Base-by-base conservation (phyloP, 1,284 basidiomycete species). In the Melampsora americana region DNA sequence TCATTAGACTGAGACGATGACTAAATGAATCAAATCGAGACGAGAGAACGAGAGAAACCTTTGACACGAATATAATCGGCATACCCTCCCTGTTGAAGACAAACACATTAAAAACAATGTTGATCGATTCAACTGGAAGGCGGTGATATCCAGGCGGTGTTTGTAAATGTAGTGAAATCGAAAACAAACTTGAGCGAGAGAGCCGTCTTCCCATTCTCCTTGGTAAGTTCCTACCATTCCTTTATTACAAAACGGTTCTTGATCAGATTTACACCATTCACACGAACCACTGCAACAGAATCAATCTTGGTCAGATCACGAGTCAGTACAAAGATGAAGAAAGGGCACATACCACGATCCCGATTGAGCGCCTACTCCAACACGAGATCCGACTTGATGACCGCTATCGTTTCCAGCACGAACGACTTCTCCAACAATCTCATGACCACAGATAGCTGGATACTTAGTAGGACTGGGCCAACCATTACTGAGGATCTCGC, bases 31-130 rank as follows among this genome's bases (percentile, higher is more conserved):
- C 30, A 23, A 62, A 16, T 7, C 2, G 32, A 18, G 23, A 39
- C 32, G 16, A 44, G 46, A 16, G 14, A 26, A 5, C 4, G 32
- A 16, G 2, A 64, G 62, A 50, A 12, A 66, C 71, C 72, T 75
- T 75, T 62, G 9, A 75, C 72, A 26, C 72, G 72, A 44, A 75
- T 46, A 30, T 61, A 75, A 39, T 75, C 72, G 26, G 72, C 72
- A 50, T 67, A 75, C 0, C 72, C 72, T 12, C 72, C 72, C 72
- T 75, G 39, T 11, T 18, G 7, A 48, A 28, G 2, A 18, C 20
- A 53, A 23, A 70, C 11, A n/a, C n/a, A 16, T n/a, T 5, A 62
- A n/a, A 26, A n/a, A 30, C 18, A n/a, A 16, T 14, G 46, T 6
- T 30, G 7, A 11, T n/a, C 12, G 46, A 28, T 18, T 11, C 2